These are phyloP conservation scores for Sarocladium oryzae DNA, from an alignment of 2,329 filamentous ascomycete species.

Conservation along the genomic window DNA sequence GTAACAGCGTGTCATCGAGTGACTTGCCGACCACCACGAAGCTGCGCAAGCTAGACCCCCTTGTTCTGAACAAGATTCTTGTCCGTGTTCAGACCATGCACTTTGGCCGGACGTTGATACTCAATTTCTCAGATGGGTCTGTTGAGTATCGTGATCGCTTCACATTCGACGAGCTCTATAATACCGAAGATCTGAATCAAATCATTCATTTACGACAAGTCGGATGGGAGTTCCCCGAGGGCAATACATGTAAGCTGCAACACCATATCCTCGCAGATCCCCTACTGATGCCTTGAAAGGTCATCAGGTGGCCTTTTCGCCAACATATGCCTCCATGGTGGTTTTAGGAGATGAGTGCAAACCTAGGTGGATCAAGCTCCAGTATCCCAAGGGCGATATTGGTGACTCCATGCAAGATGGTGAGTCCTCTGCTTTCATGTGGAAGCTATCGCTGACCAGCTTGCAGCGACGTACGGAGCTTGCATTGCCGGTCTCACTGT, in stretches of 20 bases:
- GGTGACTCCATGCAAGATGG: slow-evolving; percentile 42
- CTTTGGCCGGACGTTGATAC: slow-evolving; percentile 63
- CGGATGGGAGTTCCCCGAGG: slow-evolving; percentile 66
- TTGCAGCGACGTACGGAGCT: slow-evolving; percentile 45
- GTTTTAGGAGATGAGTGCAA: slow-evolving; percentile 53
- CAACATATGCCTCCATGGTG: slow-evolving; percentile 51
- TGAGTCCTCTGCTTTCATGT: neutral
- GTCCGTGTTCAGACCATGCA: slow-evolving; percentile 62
- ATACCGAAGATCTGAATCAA: slow-evolving; percentile 55
- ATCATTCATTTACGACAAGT: slow-evolving; percentile 69
- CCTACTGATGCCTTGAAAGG: slow-evolving; percentile 30
- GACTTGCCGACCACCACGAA: slow-evolving; percentile 27
- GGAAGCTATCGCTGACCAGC: neutral
- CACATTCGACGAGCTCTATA: slow-evolving; percentile 63
- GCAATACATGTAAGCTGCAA: slow-evolving; percentile 52
- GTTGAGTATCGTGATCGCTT: slow-evolving; percentile 73
- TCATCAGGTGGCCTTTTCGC: slow-evolving; percentile 54
- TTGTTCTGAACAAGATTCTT: slow-evolving; percentile 64
- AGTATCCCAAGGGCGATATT: slow-evolving; percentile 43
- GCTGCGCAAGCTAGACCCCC: slow-evolving; percentile 61
- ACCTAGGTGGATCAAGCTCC: slow-evolving; percentile 51
- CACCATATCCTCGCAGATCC: neutral
- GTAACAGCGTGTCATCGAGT: slow-evolving; percentile 39
- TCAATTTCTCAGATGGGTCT: slow-evolving; percentile 74
- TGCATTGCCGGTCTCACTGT: slow-evolving; percentile 57